Evolutionary conservation across 2,329 filamentous ascomycete genomes (phyloP), one percentile per base, ranked within the genome.

Genomic region (Aschersonia sp.): DNA sequence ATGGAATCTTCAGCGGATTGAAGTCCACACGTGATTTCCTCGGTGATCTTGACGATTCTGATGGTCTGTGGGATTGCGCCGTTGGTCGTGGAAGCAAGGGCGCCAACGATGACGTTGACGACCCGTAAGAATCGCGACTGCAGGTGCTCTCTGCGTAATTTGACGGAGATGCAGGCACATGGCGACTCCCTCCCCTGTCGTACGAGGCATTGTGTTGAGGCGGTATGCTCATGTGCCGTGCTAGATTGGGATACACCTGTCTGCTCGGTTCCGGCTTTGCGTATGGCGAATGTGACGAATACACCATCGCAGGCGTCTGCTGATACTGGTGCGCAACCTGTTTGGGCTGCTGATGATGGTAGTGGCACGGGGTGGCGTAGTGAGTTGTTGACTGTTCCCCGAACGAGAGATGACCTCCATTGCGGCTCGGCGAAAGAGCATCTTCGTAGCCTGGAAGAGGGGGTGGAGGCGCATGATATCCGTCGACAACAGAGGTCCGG

Each of bases 401-500:
- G 40, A 67, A 67, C 1, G 57, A 58, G 30, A 67, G 52, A 47
- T 67, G 65, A 3, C 62, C 48, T 4, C 51, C 58, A 43, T 20
- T 20, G 35, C 48, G 51, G 30, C 44, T 48, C 2, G 58, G 41
- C 9, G 59, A 57, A 20, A 54, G 49, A n/a, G 56, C 47, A 10
- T 65, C 60, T 38, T 38, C 35, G 50, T 65, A 65, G 1, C 55
- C 52, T 46, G 66, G 60, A n/a, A 31, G 46, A 12, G 40, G 46
- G 31, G 66, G 65, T 28, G 69, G 62, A 40, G 52, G 67, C 53
- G 54, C 48, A 28, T 58, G 55, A 46, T 70, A 68, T 41, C 69
- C 66, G 31, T 75, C 74, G 9, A 65, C 64, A n/a, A 59, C 66
- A 20, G 73, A 74, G 5, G 71, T 70, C 31, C 73, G 67, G 30